Base-by-base conservation (phyloP, 345 rosid species). In the Populus deltoides region DNA sequence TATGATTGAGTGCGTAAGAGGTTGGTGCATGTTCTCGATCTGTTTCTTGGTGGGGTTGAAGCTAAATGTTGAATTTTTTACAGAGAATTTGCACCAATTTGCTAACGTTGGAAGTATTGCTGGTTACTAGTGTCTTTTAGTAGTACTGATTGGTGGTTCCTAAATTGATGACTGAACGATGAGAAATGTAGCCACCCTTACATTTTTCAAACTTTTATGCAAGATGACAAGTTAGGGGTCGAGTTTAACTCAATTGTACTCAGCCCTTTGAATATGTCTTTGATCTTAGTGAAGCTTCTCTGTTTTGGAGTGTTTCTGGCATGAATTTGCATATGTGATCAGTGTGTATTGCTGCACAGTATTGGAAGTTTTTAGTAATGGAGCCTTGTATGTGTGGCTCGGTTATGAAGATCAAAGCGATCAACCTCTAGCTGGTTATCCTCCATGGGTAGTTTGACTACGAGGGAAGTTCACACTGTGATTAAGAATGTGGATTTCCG, bases 141-240 rank as follows among this genome's bases (percentile, higher is more conserved):
- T 55, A 20, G 66, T 15, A 39, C 18, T 9, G 35, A 12, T 43
- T 61, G 70, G 39, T 70, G 57, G 61, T 33, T 18, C 36, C 15
- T 31, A 33, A 68, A 49, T 70, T 77, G 43, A 16, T 41, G 70
- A 75, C 10, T 73, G 68, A 61, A 65, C 70, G 7, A 43, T 38
- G 45, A 75, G 22, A 29, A 65, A 18, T 65, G 43, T 27, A 68
- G 66, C 43, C n/a, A 4, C 31, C 20, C 25, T 43, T 74, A 39
- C 33, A 12, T 59, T 59, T 59, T 59, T 59, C 27, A 59, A 59
- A 4, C 63, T 22, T 57, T 8, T 57, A 57, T 57, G 63, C 8
- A n/a, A 57, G 63, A 57, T 57, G 27, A 57, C 24, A 3, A 57
- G 63, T 3, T 57, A 22, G 63, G 27, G 29, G 63, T n/a, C 29